These are phyloP conservation scores for Syncephalis fuscata DNA, from an alignment of 371 early-diverging fungal species.

Conservation along the genomic window DNA sequence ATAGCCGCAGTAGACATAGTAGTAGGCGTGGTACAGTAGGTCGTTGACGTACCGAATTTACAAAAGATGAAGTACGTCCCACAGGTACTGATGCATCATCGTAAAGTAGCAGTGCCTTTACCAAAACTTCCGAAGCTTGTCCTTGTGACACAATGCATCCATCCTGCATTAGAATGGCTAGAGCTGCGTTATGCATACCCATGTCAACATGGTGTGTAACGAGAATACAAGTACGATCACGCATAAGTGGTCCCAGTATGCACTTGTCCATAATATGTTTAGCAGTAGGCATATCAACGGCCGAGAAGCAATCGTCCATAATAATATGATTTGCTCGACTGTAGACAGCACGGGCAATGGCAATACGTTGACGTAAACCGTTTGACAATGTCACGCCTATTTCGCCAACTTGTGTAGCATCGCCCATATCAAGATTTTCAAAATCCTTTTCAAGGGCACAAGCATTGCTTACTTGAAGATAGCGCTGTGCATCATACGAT, in stretches of 20 bases:
- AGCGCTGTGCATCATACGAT: slow-evolving; percentile 37
- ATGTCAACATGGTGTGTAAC: slow-evolving; percentile 79
- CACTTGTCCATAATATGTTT: slow-evolving; percentile 59
- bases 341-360: slow-evolving; percentile 73
- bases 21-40: too few species aligned
- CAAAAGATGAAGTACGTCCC: too few species aligned
- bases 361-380: slow-evolving; percentile 64
- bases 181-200: slow-evolving; percentile 43
- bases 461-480: slow-evolving; percentile 37
- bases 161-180: slow-evolving; percentile 38
- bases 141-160: slow-evolving; percentile 28
- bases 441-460: slow-evolving; percentile 60
- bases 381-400: slow-evolving; percentile 58
- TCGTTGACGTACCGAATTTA: too few species aligned
- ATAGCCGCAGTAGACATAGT: too few species aligned
- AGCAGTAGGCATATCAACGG: slow-evolving; percentile 78
- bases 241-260: slow-evolving; percentile 49
- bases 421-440: slow-evolving; percentile 63
- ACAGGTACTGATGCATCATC: too few species aligned
- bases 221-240: slow-evolving; percentile 57
- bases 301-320: slow-evolving; percentile 71
- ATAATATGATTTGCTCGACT: slow-evolving; percentile 49
- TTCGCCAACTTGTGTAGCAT: slow-evolving; percentile 86
- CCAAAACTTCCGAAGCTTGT: slow-evolving; percentile 18
- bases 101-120: slow-evolving; percentile 11